These are phyloP conservation scores for Tricholoma flavovirens DNA, from an alignment of 768 basidiomycete genomes.

Conservation along the genomic window DNA sequence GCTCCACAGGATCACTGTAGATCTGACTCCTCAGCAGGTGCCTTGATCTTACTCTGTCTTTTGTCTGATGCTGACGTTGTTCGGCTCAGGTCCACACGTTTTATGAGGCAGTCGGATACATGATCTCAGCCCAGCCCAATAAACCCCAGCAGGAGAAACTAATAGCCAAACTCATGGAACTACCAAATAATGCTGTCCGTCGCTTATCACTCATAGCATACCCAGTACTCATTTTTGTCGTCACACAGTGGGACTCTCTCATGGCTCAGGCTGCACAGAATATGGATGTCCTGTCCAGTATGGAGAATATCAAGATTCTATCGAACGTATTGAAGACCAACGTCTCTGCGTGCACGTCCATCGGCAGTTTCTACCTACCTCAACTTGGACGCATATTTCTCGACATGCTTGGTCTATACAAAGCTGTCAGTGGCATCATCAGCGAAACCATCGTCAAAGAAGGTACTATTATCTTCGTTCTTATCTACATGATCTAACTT, in stretches of 20 bases:
- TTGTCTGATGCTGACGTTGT: background rate
- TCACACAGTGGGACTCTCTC: conserved; percentile 86
- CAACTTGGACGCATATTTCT: conserved; percentile 94
- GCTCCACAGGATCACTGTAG: conserved; percentile 90
- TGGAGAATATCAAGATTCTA: conserved; percentile 94
- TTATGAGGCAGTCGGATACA: conserved; percentile 98
- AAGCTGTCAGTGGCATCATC: conserved; percentile 96
- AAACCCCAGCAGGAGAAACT: conserved; percentile 94
- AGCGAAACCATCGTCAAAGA: conserved; percentile 86
- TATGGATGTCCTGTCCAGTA: conserved; percentile 85
- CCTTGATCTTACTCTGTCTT: conserved; percentile 12
- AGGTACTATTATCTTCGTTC: conserved; percentile 37
- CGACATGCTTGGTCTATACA: conserved; percentile 97
- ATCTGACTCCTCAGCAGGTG: conserved; percentile 86
- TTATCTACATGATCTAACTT: conserved; percentile 1
- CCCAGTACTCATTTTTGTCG: background rate
- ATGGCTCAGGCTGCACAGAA: conserved; percentile 94
- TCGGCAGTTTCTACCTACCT: conserved; percentile 93
- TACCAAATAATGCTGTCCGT: conserved; percentile 92
- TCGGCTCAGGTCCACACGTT: conserved; percentile 79
- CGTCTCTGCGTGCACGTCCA: conserved; percentile 94
- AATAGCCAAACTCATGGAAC: conserved; percentile 91
- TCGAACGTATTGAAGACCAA: conserved; percentile 98
- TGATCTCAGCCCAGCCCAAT: conserved; percentile 99
- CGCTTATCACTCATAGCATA: background rate